Percentiles rank a stretch among this genome's conserved stretches.
Evolutionary conservation across 2,329 filamentous ascomycete species (phyloP).

Genomic region (Aspergillus costaricaensis): DNA sequence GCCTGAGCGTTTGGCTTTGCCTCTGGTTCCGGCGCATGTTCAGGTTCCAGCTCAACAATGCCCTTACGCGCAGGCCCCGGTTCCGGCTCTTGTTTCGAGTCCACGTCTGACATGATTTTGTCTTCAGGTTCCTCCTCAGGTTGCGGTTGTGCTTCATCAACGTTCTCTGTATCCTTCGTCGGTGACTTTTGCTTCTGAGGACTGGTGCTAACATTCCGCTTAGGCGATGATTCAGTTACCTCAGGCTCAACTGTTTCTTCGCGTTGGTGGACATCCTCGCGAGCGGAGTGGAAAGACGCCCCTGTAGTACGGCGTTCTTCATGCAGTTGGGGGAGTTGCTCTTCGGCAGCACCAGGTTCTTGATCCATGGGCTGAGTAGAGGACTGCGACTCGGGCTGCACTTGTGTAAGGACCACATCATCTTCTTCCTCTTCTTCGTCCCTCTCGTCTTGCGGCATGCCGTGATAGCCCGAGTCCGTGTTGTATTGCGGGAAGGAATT

Average conservation of each 20-base stretch:
- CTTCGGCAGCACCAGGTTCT: conserved; percentile 21
- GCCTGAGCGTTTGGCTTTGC: not conserved
- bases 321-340: conserved; percentile 27
- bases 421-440: conserved; percentile 38
- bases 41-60: not conserved
- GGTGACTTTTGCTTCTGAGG: conserved; percentile 16
- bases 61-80: not conserved
- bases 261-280: conserved; percentile 39
- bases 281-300: conserved; percentile 51
- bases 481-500: conserved; percentile 46
- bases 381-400: conserved; percentile 34
- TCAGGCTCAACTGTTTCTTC: conserved; percentile 42
- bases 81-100: conserved; percentile 1
- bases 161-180: conserved; percentile 11
- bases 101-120: conserved; percentile 1
- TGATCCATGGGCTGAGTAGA: conserved; percentile 39
- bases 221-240: conserved; percentile 31
- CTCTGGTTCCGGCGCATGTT: not conserved
- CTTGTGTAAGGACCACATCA: conserved; percentile 39
- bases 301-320: conserved; percentile 44
- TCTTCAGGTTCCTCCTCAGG: conserved; percentile 4
- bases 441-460: conserved; percentile 45
- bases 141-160: conserved; percentile 8
- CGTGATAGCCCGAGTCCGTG: conserved; percentile 52
- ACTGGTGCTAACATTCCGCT: conserved; percentile 21